Evolutionary conservation across 805 yeast species (phyloP), one percentile per base, ranked within the genome.

Genomic region (Diddensiella caesifluorescens): DNA sequence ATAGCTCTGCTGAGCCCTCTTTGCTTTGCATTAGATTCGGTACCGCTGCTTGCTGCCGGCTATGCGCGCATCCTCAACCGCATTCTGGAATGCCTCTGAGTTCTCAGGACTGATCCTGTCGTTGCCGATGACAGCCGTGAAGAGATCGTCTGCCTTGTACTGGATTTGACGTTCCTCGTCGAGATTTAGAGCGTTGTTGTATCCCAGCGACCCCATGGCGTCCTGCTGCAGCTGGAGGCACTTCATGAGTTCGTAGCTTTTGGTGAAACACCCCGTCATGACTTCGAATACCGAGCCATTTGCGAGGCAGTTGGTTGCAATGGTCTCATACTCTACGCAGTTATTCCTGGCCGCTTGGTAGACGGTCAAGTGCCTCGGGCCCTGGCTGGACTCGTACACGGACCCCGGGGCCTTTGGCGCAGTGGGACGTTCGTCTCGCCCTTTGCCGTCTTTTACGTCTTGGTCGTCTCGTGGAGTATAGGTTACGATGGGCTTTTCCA

Each of bases 291-390:
- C 36, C 3, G 51, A 38, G 9, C 63, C 63, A 2, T 42, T 30
- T n/a, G 41, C 42, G 3, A 57, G 36, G 33, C 63, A 59, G 23
- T 49, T 39, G 5, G 61, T 47, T 23, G 48, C 52, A 12, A 55
- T 57, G 22, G 38, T 39, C 26, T 57, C 61, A 37, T 42, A 54
- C 43, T 60, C 64, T 3, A 56, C 60, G 35, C 64, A 60, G 44
- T 60, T 60, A 36, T 60, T 59, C 45, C 54, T 41, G 15, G 64
- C 63, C 2, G 53, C 51, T 36, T 55, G 62, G 27, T 47, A 45
- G 9, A 54, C 35, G 4, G 55, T 16, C 16, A 23, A 19, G 12
- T 5, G 39, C 20, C 27, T 12, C n/a, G 18, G 26, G 3, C 39
- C 39, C 35, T 28, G 21, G 12, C 38, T n/a, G 28, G 22, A 15